Evolutionary conservation across 2,329 filamentous ascomycete genomes (phyloP).

Genomic region (Exophiala xenobiotica): DNA sequence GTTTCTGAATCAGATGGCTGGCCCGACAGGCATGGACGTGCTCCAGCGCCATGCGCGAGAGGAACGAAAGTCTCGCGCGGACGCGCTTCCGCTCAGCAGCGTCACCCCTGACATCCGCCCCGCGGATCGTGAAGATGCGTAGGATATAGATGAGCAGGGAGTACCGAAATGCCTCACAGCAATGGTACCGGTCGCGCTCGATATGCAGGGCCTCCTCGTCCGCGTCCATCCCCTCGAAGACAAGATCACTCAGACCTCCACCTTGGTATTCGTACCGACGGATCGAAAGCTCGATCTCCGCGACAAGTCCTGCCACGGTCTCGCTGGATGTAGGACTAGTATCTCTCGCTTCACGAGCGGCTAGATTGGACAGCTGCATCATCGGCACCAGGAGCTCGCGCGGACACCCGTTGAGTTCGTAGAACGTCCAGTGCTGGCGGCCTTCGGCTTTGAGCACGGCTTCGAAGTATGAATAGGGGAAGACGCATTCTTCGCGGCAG

Average conservation of each 20-base stretch:
- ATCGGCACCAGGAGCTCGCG: slow-evolving; percentile 17
- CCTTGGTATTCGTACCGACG: slow-evolving; percentile 8
- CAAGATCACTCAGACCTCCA: not conserved
- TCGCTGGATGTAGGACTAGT: not conserved
- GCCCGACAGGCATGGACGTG: slow-evolving; percentile 5
- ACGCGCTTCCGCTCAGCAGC: not conserved
- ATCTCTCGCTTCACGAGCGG: not conserved
- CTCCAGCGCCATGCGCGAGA: not conserved
- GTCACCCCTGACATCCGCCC: not conserved
- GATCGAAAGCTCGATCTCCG: slow-evolving; percentile 1
- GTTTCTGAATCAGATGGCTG: slow-evolving; percentile 13
- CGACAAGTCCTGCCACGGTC: not conserved
- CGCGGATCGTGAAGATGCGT: slow-evolving; percentile 4
- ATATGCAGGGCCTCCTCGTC: slow-evolving; percentile 14
- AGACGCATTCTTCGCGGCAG: not conserved
- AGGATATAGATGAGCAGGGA: slow-evolving; percentile 17
- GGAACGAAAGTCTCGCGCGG: not conserved
- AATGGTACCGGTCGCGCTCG: slow-evolving; percentile 15
- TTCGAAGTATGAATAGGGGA: slow-evolving; percentile 6
- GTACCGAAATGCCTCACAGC: slow-evolving; percentile 17
- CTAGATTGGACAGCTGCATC: slow-evolving; percentile 6
- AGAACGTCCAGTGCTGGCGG: slow-evolving; percentile 17
- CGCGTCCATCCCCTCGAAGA: not conserved
- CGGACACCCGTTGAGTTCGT: slow-evolving; percentile 17
- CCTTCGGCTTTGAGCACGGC: slow-evolving; percentile 12